Base-by-base conservation (phyloP, 164 flowering plant species). In the Magnolia changhungtana region DNA sequence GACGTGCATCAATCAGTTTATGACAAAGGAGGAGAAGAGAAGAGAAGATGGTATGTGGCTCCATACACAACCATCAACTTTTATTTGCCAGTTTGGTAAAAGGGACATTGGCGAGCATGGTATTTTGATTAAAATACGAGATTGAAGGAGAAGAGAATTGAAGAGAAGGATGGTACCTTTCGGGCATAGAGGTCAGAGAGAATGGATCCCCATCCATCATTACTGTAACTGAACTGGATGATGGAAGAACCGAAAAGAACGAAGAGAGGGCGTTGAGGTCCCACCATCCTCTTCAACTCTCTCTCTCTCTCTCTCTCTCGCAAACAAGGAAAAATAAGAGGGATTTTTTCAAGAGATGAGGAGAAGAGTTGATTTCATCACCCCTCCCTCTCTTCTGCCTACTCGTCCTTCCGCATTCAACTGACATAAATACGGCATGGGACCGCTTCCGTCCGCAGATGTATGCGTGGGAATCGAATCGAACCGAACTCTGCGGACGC, bases 181-280 rank as follows among this genome's bases (percentile, higher is more conserved):
- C 98, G 95, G 78, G 96, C 79, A 76, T 93, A 95, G 80, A 95
- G 68, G 76, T 93, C 97, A 31, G 98, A 75, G 76, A 95, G 98
- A 73, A 77, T 85, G 59, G 98, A 86, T 9, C 96, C 98, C 98
- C 98, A 95, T 68, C 98, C 98, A 68, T 88, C 97, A 76, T 92
- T 83, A 78, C 89, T 81, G 87, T 75, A 93, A 80, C 98, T 89
- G 27, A 84, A 80, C 82, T 95, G 98, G 27, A 91, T 92, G 51
- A 95, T 92, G 66, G 98, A 95, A 1, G 98, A 95, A 37, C 98
- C 98, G 65, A 95, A 95, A 11, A 95, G 86, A 27, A 92, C 98
- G 71, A 95, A 86, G 82, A 83, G 86, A 27, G 95, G 95, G 75
- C 98, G 86, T 58, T 24, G 3, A 1, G 94, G 93, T 72, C 95